A percentile compares a stretch with the other conserved stretches of the same genome.
Evolutionary conservation across 805 yeast species (phyloP).

Genomic region (Ogataea allantospora): DNA sequence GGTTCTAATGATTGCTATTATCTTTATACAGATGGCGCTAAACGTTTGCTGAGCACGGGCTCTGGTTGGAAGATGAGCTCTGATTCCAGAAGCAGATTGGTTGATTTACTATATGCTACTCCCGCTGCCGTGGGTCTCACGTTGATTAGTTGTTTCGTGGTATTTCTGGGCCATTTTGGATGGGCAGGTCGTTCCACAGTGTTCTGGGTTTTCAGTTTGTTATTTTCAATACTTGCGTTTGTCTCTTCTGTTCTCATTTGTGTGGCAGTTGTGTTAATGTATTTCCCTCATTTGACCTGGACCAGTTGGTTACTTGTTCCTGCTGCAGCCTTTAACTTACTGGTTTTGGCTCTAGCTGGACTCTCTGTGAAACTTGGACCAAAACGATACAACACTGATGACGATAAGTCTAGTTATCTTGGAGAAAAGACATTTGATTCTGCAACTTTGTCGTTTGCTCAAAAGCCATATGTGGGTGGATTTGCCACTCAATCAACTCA

Average conservation of each 20-base stretch:
- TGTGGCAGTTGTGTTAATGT: conserved; percentile 53
- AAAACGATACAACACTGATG: conserved; percentile 12
- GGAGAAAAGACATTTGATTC: conserved; percentile 14
- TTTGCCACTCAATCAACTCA: conserved; percentile 8
- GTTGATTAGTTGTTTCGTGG: conserved; percentile 42
- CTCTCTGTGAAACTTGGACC: conserved; percentile 33
- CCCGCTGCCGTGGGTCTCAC: conserved; percentile 70
- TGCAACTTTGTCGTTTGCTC: conserved; percentile 13
- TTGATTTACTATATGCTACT: conserved; percentile 53
- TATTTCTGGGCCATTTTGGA: conserved; percentile 33
- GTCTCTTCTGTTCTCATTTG: conserved; percentile 53
- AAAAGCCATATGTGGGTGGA: conserved; percentile 11
- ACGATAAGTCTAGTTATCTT: conserved; percentile 11
- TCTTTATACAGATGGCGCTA: conserved; percentile 38
- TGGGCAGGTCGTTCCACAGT: conserved; percentile 18
- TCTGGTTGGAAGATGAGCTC: conserved; percentile 47
- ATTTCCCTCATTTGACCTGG: conserved; percentile 67
- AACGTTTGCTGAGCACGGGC: conserved; percentile 26
- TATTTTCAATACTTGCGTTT: conserved; percentile 49
- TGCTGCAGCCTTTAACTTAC: conserved; percentile 55
- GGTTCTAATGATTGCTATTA: conserved; percentile 11
- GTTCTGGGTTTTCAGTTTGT: conserved; percentile 42
- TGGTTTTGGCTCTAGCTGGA: conserved; percentile 50
- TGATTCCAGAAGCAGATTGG: conserved; percentile 48
- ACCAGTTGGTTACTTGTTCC: conserved; percentile 72